A percentile compares a stretch with the other conserved stretches of the same genome.
Conservation (phyloP, 2,329 filamentous ascomycete genomes). For the Ophiostoma piceae region DNA sequence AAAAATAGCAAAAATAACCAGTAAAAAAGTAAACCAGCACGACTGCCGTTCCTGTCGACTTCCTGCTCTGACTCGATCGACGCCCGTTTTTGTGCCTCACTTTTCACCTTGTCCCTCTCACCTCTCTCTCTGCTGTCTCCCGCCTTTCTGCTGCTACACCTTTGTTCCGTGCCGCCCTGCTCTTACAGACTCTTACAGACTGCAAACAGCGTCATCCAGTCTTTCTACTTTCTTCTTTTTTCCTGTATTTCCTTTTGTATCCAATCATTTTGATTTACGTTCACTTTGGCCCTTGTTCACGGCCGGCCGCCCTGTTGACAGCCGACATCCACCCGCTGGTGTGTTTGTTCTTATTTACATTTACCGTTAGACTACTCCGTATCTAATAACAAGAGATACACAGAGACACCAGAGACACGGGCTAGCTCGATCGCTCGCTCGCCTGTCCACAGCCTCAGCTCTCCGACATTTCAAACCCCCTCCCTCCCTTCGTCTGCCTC, state of each 20-base stretch:
- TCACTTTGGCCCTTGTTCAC: neutral
- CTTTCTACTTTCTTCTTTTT: neutral
- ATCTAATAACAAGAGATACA: constrained; percentile 10
- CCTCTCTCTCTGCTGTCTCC: neutral
- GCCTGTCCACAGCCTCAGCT: constrained; percentile 12
- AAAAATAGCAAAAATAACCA: neutral
- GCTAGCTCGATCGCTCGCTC: constrained; percentile 10
- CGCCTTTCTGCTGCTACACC: neutral
- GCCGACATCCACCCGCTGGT: neutral
- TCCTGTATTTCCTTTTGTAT: neutral
- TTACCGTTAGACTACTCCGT: constrained; percentile 7
- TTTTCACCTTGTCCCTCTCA: neutral
- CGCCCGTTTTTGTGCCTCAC: neutral
- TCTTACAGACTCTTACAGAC: neutral
- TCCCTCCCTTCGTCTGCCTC: neutral
- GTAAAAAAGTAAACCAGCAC: neutral
- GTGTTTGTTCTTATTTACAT: constrained; percentile 10
- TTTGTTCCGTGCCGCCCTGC: neutral
- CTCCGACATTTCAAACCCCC: constrained; percentile 13
- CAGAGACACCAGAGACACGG: neutral
- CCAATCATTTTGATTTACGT: neutral
- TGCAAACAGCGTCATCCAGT: neutral
- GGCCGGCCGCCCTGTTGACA: neutral
- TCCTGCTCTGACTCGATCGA: neutral
- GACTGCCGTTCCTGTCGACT: neutral